Percentiles rank a stretch among this genome's conserved stretches.
phyloP scores from a whole-genome alignment of 306 rosid genomes.

The Malus fusca region DNA sequence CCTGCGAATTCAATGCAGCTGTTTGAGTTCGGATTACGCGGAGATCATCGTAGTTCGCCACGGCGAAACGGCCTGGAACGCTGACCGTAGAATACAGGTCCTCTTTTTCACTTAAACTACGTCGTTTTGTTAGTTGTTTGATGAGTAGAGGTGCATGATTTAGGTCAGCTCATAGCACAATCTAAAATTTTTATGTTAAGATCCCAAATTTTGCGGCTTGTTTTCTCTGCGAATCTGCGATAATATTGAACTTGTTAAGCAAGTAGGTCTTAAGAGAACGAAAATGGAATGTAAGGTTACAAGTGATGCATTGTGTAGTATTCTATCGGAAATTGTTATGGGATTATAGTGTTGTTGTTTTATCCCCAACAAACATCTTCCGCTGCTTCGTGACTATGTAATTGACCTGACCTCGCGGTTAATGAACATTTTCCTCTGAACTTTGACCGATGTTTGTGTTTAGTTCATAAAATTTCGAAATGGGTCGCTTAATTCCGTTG shows the following conservation, averaged over 20 bases:
- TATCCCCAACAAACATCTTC: background rate
- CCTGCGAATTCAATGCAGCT: constrained; percentile 26
- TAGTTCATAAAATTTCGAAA: background rate
- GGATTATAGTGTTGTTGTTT: background rate
- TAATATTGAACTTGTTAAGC: background rate
- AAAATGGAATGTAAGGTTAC: background rate
- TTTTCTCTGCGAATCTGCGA: background rate
- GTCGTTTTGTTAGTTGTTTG: background rate
- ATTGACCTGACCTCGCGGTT: too few species aligned
- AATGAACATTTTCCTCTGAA: background rate
- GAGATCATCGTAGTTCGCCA: constrained; percentile 84
- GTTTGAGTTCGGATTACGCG: constrained; percentile 35
- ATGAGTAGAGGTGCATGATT: background rate
- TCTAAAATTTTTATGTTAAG: background rate
- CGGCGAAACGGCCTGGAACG: constrained; percentile 91
- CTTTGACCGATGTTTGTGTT: background rate
- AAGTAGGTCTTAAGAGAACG: background rate
- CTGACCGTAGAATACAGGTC: constrained; percentile 72
- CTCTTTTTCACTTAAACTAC: background rate
- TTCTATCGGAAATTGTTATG: background rate
- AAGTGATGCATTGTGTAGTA: background rate
- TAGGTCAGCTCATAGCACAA: background rate
- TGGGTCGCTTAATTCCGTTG: background rate
- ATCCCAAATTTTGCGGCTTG: background rate
- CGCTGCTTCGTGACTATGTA: background rate